phyloP scores from a whole-genome alignment of 768 basidiomycete genomes.

The Psilocybe cyanescens region DNA sequence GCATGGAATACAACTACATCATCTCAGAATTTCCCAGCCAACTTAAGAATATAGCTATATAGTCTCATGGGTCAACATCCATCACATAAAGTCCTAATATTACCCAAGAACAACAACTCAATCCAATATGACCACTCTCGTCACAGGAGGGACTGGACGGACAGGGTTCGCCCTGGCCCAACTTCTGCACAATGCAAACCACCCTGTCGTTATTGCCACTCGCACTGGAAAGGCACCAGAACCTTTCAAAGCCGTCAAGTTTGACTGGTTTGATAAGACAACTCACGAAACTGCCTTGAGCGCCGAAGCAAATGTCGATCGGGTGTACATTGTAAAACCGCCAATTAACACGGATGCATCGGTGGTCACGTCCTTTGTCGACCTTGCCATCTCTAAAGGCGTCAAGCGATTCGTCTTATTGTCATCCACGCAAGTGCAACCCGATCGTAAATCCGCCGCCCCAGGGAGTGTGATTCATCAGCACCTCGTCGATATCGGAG shows the following conservation, averaged over 20 bases:
- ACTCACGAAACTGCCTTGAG: constrained; percentile 33
- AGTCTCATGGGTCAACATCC: neutral
- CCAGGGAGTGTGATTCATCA: neutral
- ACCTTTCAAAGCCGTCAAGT: constrained; percentile 29
- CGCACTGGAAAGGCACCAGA: constrained; percentile 26
- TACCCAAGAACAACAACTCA: too few relatives aligned
- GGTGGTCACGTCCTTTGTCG: constrained; percentile 29
- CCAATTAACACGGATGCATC: constrained; percentile 11
- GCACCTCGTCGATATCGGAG: neutral
- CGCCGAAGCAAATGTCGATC: constrained; percentile 19
- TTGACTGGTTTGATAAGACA: constrained; percentile 28
- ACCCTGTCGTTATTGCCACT: constrained; percentile 27
- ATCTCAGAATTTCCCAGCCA: too few relatives aligned
- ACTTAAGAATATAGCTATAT: too few relatives aligned
- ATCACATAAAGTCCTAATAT: too few relatives aligned
- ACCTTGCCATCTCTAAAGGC: constrained; percentile 28
- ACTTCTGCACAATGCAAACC: constrained; percentile 22
- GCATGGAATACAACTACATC: too few relatives aligned
- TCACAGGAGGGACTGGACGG: constrained; percentile 36
- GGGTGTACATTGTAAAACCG: constrained; percentile 24
- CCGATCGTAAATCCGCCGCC: neutral
- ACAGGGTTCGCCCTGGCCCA: constrained; percentile 27
- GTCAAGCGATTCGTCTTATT: constrained; percentile 34
- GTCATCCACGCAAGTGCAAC: constrained; percentile 17
- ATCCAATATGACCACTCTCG: constrained; percentile 32